phyloP scores from a whole-genome alignment of 2,329 filamentous ascomycete species.

The Phoma sp. region DNA sequence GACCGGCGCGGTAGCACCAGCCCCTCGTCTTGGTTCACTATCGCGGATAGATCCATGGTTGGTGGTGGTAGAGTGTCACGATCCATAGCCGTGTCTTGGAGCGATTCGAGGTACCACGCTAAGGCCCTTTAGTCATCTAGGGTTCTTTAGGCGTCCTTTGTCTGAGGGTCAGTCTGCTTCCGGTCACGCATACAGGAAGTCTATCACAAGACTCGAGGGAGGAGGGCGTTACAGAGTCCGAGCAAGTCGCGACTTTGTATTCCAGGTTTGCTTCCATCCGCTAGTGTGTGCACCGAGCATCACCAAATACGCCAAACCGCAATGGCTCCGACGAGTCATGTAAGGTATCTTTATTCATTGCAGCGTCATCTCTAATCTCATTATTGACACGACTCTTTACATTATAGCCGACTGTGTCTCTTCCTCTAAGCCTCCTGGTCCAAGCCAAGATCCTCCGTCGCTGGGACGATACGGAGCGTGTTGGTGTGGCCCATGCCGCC shows the following conservation, averaged over 20 bases:
- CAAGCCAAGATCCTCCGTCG: conserved; percentile 58
- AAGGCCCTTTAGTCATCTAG: conserved; percentile 13
- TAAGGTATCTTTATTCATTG: conserved; percentile 19
- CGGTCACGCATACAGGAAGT: background rate
- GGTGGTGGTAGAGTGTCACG: conserved; percentile 34
- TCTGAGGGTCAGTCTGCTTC: conserved; percentile 1
- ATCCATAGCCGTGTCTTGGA: conserved; percentile 23
- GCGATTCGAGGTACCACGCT: conserved; percentile 19
- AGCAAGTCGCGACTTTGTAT: conserved; percentile 2
- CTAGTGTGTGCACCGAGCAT: conserved; percentile 35
- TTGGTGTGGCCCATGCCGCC: conserved; percentile 92
- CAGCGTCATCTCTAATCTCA: conserved; percentile 16
- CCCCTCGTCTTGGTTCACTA: conserved; percentile 44
- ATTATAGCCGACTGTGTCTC: conserved; percentile 16
- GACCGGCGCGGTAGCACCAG: conserved; percentile 41
- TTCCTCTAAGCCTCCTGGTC: conserved; percentile 52
- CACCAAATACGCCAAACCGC: conserved; percentile 28
- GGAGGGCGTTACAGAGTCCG: conserved; percentile 5
- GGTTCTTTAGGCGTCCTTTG: conserved; percentile 4
- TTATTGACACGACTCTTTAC: conserved; percentile 18
- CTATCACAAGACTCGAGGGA: background rate
- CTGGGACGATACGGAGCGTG: conserved; percentile 65
- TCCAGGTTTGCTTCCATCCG: conserved; percentile 24
- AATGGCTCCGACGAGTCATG: conserved; percentile 36
- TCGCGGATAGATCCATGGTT: conserved; percentile 46